A percentile compares a stretch with the other conserved stretches of the same genome.
Evolutionary conservation across 1,284 basidiomycete species (phyloP).

Genomic region (Trichosporon faecale): DNA sequence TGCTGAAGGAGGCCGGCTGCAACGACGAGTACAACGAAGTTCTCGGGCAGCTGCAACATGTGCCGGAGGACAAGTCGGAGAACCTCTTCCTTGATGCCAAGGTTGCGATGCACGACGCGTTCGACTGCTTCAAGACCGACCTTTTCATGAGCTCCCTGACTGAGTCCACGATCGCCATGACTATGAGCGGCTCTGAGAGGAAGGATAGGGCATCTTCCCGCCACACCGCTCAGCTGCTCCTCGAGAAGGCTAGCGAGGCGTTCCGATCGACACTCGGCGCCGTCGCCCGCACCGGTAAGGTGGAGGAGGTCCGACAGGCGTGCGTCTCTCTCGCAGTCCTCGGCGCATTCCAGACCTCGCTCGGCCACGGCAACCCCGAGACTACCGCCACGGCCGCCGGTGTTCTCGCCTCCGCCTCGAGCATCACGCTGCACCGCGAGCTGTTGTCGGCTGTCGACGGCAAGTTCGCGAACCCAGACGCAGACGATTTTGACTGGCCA

Average conservation of each 20-base stretch:
- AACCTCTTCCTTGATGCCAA: slow-evolving; percentile 69
- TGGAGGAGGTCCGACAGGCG: slow-evolving; percentile 68
- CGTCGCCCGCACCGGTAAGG: slow-evolving; percentile 62
- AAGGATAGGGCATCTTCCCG: slow-evolving; percentile 53
- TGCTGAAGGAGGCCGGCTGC: slow-evolving; percentile 62
- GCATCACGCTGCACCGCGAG: slow-evolving; percentile 75
- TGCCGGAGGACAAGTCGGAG: slow-evolving; percentile 59
- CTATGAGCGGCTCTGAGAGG: slow-evolving; percentile 67
- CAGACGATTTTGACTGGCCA: slow-evolving; percentile 61
- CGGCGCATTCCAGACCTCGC: slow-evolving; percentile 69
- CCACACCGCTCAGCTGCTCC: slow-evolving; percentile 62
- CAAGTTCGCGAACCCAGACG: slow-evolving; percentile 55
- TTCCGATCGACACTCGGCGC: slow-evolving; percentile 66
- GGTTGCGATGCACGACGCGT: slow-evolving; percentile 68
- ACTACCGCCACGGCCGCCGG: slow-evolving; percentile 61
- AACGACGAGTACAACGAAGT: slow-evolving; percentile 58
- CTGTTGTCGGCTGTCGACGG: slow-evolving; percentile 51
- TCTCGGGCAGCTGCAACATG: slow-evolving; percentile 55
- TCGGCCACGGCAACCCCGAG: slow-evolving; percentile 61
- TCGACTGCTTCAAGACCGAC: slow-evolving; percentile 72
- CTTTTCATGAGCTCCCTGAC: slow-evolving; percentile 80
- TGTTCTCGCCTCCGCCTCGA: slow-evolving; percentile 61
- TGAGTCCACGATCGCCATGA: slow-evolving; percentile 80
- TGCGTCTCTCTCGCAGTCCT: slow-evolving; percentile 68
- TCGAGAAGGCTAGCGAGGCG: slow-evolving; percentile 65